Percentiles rank a stretch among this genome's conserved stretches.
Conservation (phyloP, 257 asterid species). For the Schizonepeta tenuifolia region DNA sequence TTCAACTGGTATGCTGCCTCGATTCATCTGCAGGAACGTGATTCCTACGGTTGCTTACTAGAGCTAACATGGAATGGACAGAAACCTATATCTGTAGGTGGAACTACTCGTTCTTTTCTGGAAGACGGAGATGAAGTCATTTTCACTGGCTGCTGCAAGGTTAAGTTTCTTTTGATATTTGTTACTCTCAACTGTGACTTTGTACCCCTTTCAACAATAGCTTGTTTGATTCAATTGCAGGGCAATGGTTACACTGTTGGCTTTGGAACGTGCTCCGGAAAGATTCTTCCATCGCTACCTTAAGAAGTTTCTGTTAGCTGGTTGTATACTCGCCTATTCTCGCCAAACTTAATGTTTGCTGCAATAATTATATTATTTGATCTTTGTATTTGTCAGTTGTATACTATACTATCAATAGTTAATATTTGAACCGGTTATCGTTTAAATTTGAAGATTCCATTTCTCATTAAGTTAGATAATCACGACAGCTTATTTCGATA, state of each 20-base stretch:
- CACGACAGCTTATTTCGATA: too few relatives aligned
- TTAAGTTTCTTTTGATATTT: constrained; percentile 26
- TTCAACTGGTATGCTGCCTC: neutral
- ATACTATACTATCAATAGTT: neutral
- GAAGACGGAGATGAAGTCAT: constrained; percentile 93
- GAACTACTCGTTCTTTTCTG: constrained; percentile 68
- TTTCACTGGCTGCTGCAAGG: constrained; percentile 89
- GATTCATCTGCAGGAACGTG: constrained; percentile 65
- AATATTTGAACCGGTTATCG: neutral
- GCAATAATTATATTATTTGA: neutral
- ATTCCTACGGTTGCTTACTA: constrained; percentile 87
- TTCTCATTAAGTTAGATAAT: too few relatives aligned
- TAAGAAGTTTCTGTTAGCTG: constrained; percentile 25
- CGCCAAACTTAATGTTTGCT: neutral
- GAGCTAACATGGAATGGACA: constrained; percentile 95
- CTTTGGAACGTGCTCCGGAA: constrained; percentile 71
- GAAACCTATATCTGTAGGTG: constrained; percentile 65
- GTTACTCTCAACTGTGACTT: neutral
- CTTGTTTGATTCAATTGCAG: constrained; percentile 41
- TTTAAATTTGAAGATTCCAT: too few relatives aligned
- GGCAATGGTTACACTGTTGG: constrained; percentile 69
- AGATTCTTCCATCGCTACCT: constrained; percentile 57
- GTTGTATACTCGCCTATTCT: neutral
- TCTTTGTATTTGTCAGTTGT: constrained; percentile 4
- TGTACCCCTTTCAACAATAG: neutral